Evolutionary conservation across 2,329 filamentous ascomycete genomes (phyloP).

Genomic region (Daldinia sp.): DNA sequence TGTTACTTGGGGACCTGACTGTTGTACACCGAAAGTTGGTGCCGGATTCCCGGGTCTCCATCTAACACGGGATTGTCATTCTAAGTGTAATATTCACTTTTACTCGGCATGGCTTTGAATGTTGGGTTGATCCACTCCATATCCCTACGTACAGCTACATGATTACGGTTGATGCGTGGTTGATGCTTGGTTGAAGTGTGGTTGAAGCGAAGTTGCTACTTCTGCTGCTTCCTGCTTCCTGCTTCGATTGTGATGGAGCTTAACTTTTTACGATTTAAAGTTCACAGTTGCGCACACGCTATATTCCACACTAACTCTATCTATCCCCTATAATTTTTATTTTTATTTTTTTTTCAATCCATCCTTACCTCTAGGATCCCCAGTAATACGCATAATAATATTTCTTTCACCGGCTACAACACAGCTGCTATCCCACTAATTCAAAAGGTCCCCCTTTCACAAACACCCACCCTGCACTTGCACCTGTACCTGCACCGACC

Average conservation of each 20-base stretch:
- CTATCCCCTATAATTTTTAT: background rate
- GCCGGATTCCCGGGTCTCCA: conserved; percentile 36
- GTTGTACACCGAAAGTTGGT: conserved; percentile 41
- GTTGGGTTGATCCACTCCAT: background rate
- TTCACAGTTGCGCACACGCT: conserved; percentile 20
- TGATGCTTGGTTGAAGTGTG: background rate
- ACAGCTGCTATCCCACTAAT: too few relatives aligned
- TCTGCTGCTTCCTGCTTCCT: too few relatives aligned
- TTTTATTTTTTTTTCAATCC: background rate
- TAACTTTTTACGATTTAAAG: conserved; percentile 30
- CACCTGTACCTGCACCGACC: too few relatives aligned
- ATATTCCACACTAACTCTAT: background rate
- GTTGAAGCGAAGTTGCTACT: background rate
- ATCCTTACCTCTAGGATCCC: background rate
- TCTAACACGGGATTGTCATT: conserved; percentile 1
- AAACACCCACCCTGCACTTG: too few relatives aligned
- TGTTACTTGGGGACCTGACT: conserved; percentile 13
- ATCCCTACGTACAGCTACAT: conserved; percentile 3
- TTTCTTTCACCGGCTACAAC: background rate
- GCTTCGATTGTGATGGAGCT: conserved; percentile 9
- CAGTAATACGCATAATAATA: conserved; percentile 22
- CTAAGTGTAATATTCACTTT: conserved; percentile 8
- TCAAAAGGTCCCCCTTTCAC: too few relatives aligned
- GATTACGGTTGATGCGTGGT: background rate
- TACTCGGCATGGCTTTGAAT: background rate